Evolutionary conservation across 805 yeast genomes (phyloP).

Genomic region (Schizosaccharomyces pombe): DNA sequence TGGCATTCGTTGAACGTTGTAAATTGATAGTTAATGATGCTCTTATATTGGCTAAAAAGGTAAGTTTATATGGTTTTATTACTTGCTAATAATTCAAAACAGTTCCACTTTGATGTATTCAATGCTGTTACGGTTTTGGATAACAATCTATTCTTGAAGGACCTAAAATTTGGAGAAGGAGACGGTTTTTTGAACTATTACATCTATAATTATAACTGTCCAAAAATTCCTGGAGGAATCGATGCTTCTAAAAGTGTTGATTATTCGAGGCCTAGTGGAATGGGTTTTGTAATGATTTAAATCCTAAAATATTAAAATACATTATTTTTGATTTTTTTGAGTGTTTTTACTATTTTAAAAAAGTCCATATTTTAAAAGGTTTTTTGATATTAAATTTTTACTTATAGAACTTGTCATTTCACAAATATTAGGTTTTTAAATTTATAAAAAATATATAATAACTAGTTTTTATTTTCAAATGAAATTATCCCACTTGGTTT

Average conservation of each 20-base stretch:
- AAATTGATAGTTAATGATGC: constrained; percentile 45
- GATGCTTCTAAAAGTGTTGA: constrained; percentile 32
- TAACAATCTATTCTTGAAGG: constrained; percentile 58
- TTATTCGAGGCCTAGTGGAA: constrained; percentile 40
- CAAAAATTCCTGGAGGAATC: constrained; percentile 63
- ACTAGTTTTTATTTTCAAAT: too few relatives aligned
- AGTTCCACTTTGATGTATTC: constrained; percentile 58
- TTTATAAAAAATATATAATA: too few relatives aligned
- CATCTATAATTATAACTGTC: constrained; percentile 69
- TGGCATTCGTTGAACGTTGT: constrained; percentile 33
- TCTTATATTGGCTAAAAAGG: constrained; percentile 41
- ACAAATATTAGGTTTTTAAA: too few relatives aligned
- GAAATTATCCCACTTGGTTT: too few relatives aligned
- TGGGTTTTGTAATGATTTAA: constrained; percentile 73
- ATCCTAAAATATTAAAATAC: neutral
- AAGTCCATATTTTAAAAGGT: too few relatives aligned
- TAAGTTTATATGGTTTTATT: constrained; percentile 3
- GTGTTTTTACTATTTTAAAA: too few relatives aligned
- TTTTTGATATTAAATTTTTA: too few relatives aligned
- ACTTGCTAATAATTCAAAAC: neutral
- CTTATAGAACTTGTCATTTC: too few relatives aligned
- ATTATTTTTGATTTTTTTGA: neutral
- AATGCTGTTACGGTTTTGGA: constrained; percentile 84
- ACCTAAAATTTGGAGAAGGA: constrained; percentile 74
- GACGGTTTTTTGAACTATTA: constrained; percentile 83